These are phyloP conservation scores for Trifolium dubium DNA, from an alignment of 306 rosid genomes.

Conservation along the genomic window DNA sequence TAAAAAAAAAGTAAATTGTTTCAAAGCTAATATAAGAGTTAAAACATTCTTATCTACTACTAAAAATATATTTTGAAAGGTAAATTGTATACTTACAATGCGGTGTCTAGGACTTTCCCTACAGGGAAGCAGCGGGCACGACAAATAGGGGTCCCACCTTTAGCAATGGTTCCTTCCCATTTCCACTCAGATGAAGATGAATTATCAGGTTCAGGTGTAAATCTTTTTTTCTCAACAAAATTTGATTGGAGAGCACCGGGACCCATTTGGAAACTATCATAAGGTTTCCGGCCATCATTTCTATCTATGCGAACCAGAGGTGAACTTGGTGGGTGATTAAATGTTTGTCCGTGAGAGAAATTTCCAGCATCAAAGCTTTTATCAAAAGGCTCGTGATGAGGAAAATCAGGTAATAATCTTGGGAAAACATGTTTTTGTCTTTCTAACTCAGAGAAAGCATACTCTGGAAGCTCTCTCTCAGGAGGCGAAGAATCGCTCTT, in stretches of 20 bases:
- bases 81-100: slow-evolving; percentile 68
- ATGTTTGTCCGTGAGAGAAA: slow-evolving; percentile 56
- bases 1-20: not conserved
- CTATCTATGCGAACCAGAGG: slow-evolving; percentile 56
- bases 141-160: slow-evolving; percentile 97
- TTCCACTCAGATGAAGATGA: slow-evolving; percentile 81
- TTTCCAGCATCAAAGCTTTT: slow-evolving; percentile 63
- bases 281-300: slow-evolving; percentile 69
- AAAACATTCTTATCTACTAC: not conserved
- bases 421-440: slow-evolving; percentile 64
- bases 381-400: slow-evolving; percentile 55
- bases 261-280: slow-evolving; percentile 60
- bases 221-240: slow-evolving; percentile 61
- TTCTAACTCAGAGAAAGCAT: slow-evolving; percentile 65
- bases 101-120: slow-evolving; percentile 79
- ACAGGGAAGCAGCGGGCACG: slow-evolving; percentile 99
- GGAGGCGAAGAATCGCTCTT: slow-evolving; percentile 61
- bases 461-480: slow-evolving; percentile 85
- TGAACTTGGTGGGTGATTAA: slow-evolving; percentile 56
- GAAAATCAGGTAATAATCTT: slow-evolving; percentile 52
- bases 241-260: slow-evolving; percentile 55
- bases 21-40: slow-evolving; percentile 17
- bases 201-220: slow-evolving; percentile 70
- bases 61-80: slow-evolving; percentile 9
- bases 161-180: slow-evolving; percentile 99